Base-by-base conservation (phyloP, 805 yeast genomes). In the Yarrowia yakushimensis region DNA sequence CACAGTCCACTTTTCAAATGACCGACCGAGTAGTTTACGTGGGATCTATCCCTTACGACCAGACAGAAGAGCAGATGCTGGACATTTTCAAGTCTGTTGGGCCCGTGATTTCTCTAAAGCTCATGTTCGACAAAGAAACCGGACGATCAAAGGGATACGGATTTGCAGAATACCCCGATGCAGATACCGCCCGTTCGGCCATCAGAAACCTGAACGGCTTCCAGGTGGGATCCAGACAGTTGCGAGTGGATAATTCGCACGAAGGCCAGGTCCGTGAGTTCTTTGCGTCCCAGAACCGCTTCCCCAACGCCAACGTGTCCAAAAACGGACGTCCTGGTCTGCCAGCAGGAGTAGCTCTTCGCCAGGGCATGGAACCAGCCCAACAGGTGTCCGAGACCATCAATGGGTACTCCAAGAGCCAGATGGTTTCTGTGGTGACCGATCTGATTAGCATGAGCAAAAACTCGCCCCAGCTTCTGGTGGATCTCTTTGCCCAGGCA, bases 61-160 rank as follows among this genome's bases (percentile, higher is more conserved):
- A 88, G 70, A 88, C 97, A 0, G 98, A 93, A 72, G 96, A 90
- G 68, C 97, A 92, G 72, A 86, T 93, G n/a, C 74, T 83, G 67
- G 96, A 89, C 66, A 83, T 93, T 13, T 96, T 96, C 65, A 79
- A 81, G 63, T 85, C 96, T 1, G 94, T 90, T 1, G 98, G 97
- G 0, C 97, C 97, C 0, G 93, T 93, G 1, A 81, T 82, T 25
- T 83, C 82, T 62, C 77, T 90, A 64, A 85, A 86, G 71, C 80
- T 93, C 70, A 80, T 90, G 72, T 90, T 92, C 71, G 97, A 93
- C 72, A 86, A 88, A 45, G 85, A 85, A 62, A 91, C 97, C 0
- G 97, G 97, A 1, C 86, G 85, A 70, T 89, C 97, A 9, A 90
- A 87, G 73, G 97, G 97, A 2, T 89, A 85, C 70, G 96, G 96